Evolutionary conservation across 2,329 filamentous ascomycete species (phyloP).

Genomic region (Lachnellula hyalina): DNA sequence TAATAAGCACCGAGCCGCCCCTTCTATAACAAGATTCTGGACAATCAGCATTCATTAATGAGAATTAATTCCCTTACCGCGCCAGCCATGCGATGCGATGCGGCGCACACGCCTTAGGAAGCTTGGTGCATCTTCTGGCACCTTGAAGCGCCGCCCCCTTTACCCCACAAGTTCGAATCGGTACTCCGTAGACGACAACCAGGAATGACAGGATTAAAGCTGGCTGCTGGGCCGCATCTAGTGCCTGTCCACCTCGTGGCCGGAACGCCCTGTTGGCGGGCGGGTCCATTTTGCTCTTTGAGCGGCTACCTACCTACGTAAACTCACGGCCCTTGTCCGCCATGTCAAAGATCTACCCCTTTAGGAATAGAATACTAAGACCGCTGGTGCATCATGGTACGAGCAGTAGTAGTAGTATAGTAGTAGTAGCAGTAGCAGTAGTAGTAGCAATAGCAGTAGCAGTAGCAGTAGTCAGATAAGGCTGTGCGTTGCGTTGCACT

Average conservation of each 20-base stretch:
- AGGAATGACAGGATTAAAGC: neutral
- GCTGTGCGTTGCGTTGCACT: neutral
- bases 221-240: neutral
- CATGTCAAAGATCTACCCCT: neutral
- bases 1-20: neutral
- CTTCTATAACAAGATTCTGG: no score
- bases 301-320: neutral
- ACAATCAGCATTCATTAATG: neutral
- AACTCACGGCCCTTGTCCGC: neutral
- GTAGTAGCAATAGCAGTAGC: no score
- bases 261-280: neutral
- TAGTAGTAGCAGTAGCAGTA: neutral
- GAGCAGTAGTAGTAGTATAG: neutral
- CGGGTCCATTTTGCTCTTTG: neutral
- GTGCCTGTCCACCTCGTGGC: no score
- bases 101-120: constrained; percentile 1
- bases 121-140: constrained; percentile 19
- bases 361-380: constrained; percentile 1
- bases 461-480: neutral
- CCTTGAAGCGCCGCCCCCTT: constrained; percentile 1
- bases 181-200: no score
- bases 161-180: constrained; percentile 24
- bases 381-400: neutral
- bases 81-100: neutral
- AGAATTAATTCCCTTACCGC: neutral